Evolutionary conservation across 2,329 filamentous ascomycete species (phyloP).

Genomic region (Ustulina deusta): DNA sequence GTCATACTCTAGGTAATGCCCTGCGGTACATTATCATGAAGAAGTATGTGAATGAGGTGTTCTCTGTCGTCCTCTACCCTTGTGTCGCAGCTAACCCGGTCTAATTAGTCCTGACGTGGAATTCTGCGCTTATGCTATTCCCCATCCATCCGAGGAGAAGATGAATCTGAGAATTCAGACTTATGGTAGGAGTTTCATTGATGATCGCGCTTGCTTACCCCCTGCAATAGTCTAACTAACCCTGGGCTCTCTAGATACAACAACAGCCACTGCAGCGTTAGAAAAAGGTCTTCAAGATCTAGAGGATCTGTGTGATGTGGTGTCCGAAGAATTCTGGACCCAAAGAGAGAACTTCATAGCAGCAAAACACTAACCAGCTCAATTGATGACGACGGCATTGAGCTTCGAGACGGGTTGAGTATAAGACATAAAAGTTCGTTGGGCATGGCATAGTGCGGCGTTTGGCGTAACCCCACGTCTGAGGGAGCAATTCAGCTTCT

Average conservation of each 20-base stretch:
- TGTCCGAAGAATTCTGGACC: conserved; percentile 86
- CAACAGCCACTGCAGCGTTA: conserved; percentile 84
- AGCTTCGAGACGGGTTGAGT: conserved; percentile 7
- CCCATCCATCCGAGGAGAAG: conserved; percentile 93
- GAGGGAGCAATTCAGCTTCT: conserved; percentile 53
- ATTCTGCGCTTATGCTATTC: conserved; percentile 98
- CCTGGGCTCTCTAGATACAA: conserved; percentile 70
- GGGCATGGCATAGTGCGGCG: conserved; percentile 47
- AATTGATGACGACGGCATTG: conserved; percentile 1
- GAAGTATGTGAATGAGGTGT: conserved; percentile 72
- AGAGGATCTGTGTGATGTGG: conserved; percentile 91
- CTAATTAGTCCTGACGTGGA: conserved; percentile 94
- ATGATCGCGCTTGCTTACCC: background rate
- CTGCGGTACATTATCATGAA: conserved; percentile 98
- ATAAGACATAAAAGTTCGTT: conserved; percentile 23
- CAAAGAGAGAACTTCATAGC: conserved; percentile 72
- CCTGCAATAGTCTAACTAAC: conserved; percentile 27
- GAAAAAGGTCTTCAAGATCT: conserved; percentile 91
- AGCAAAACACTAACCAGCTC: conserved; percentile 16
- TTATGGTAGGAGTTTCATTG: conserved; percentile 73
- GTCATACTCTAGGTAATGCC: conserved; percentile 95
- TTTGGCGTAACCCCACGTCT: conserved; percentile 50
- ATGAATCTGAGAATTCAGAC: conserved; percentile 99
- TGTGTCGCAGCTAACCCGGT: conserved; percentile 53
- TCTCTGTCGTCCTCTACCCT: background rate